A percentile compares a stretch with the other conserved stretches of the same genome.
Evolutionary conservation across 140 eudicot species (phyloP).

Genomic region (Erigeron philadelphicus): DNA sequence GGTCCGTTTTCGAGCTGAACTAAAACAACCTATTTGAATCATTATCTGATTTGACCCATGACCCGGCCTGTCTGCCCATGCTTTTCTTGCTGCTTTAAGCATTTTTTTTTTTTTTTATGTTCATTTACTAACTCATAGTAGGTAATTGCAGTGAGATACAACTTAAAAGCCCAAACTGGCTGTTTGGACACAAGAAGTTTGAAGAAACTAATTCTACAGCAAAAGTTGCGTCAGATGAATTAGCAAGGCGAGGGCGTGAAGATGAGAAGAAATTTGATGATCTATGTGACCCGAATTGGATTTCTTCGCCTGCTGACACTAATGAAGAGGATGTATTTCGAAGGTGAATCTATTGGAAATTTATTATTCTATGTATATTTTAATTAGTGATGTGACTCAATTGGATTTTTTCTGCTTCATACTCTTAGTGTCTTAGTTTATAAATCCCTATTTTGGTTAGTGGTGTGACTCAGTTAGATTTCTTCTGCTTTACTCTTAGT

Average conservation of each 20-base stretch:
- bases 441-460: neutral
- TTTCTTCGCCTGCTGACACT: conserved; percentile 44
- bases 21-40: neutral
- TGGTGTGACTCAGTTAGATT: neutral
- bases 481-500: neutral
- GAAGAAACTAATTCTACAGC: conserved; percentile 46
- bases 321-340: conserved; percentile 68
- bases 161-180: conserved; percentile 96
- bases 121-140: conserved; percentile 13
- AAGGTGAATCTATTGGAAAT: conserved; percentile 43
- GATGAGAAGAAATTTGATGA: conserved; percentile 45
- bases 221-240: conserved; percentile 47
- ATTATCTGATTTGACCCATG: neutral
- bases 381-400: neutral
- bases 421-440: too few species aligned
- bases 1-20: neutral
- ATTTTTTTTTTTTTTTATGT: neutral
- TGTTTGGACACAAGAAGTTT: conserved; percentile 82
- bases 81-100: neutral
- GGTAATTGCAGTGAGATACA: conserved; percentile 79
- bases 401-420: too few species aligned
- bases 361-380: neutral
- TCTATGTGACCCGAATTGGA: conserved; percentile 55
- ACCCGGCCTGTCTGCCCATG: neutral
- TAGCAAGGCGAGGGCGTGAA: conserved; percentile 36